Evolutionary conservation across 1,284 basidiomycete species (phyloP), one percentile per base, ranked within the genome.

Genomic region (Amylostereum chailletii): DNA sequence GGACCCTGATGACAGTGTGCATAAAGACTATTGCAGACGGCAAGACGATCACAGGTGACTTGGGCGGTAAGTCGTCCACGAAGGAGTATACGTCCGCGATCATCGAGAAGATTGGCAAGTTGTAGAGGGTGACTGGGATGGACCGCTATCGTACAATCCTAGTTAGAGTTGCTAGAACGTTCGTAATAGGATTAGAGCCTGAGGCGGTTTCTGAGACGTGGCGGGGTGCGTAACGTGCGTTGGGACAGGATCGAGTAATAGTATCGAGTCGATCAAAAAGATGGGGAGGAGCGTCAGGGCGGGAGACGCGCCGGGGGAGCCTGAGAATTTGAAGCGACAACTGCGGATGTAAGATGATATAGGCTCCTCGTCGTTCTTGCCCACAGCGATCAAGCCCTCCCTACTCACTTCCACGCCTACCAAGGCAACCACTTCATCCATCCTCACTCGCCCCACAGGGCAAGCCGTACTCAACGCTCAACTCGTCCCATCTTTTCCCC

Each of bases 1-100:
- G 44, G 54, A 52, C 48, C 42, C 46, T 49, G 51, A 49, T 49
- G 36, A 41, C 58, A 50, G 7, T 44, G 50, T 54, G 10, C 57
- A 10, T 31, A 43, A 19, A 93, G 90, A 96, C 93, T 45, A 95
- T 97, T 62, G 90, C 93, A 34, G 93, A 96, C 72, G 94, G 94
- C 62, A 92, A 90, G 74, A 68, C 76, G 45, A 94, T 95, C 66
- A 97, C 94, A 11, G 86, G 91, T 37, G 94, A 97, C 69, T 74
- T 97, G 53, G 93, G 94, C 45, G 94, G 94, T 48, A 93, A 89
- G 67, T 79, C 94, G 29, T 81, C 83, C 45, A 97, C 94, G 10
- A 74, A 75, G 64, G 83, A 95, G 69, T 97, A 90, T 73, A 94
- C 94, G 38, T 66, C 80, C 51, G 87, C 90, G 41, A 95, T 97